Base-by-base conservation (phyloP, 345 rosid species). In the Acer negundo region DNA sequence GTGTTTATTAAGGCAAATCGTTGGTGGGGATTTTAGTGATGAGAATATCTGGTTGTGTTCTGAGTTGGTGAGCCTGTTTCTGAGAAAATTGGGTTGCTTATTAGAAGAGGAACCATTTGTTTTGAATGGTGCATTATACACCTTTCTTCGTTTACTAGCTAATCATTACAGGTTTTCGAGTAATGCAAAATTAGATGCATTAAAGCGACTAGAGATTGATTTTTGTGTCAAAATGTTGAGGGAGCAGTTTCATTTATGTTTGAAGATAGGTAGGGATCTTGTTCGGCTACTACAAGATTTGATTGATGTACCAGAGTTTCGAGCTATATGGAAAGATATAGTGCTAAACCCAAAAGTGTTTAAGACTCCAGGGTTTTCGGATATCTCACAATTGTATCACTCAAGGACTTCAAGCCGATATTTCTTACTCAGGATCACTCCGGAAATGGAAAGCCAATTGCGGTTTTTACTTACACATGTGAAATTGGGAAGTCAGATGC, bases 171-270 rank as follows among this genome's bases (percentile, higher is more conserved):
- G 86, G 81, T 62, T 81, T 5, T 55, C 59, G 2, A 73, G 78
- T 56, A 56, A 75, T 47, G 75, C 4, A 0, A 87, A 85, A 10
- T 16, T 92, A 1, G 94, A 85, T 22, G 67, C 69, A 6, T 80
- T 95, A 79, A 92, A 82, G 86, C 62, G 28, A 6, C 28, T 92
- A 67, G 99, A 92, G 86, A 86, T 87, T n/a, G 83, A 73, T 19
- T 90, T 90, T 83, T 93, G 97, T 81, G 78, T 89, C 13, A 93
- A 83, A 84, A 87, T 95, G 94, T 85, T 95, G 82, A 93, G 87
- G 72, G 91, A 86, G 83, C 88, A 92, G 66, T 72, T 90, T 72
- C 74, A 69, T 73, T 82, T 90, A 78, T 81, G 92, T 81, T 81
- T 90, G 80, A 88, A 87, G 85, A 83, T 91, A 11, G 99, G 98